Conservation (phyloP, 106 monocot genomes). For the Acorus calamus region DNA sequence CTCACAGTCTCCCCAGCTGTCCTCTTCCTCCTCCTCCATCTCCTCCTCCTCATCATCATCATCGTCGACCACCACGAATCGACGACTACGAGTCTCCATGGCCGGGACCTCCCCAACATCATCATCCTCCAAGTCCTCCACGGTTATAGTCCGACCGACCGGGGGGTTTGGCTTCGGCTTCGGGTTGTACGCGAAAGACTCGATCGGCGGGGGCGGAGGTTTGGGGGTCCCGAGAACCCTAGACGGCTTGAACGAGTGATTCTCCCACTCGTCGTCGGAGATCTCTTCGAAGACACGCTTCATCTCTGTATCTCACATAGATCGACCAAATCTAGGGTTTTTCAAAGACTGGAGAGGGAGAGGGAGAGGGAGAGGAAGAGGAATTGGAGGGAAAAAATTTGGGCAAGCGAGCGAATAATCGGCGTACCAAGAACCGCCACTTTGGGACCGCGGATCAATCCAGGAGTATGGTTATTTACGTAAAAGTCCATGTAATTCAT, state of each 20-base stretch:
- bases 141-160: neutral
- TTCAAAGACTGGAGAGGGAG: neutral
- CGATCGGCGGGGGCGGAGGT: conserved; percentile 39
- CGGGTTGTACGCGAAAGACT: conserved; percentile 66
- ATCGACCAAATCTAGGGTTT: too few relatives aligned
- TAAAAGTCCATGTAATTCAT: too few relatives aligned
- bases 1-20: conserved; percentile 13
- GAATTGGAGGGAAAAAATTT: neutral
- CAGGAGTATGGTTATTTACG: too few relatives aligned
- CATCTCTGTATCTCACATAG: conserved; percentile 10
- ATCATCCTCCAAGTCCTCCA: conserved; percentile 25
- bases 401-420: neutral
- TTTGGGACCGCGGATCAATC: too few relatives aligned
- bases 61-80: conserved; percentile 42
- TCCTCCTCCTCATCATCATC: conserved; percentile 33
- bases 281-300: conserved; percentile 83
- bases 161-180: neutral
- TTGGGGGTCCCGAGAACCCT: conserved; percentile 41
- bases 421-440: too few relatives aligned
- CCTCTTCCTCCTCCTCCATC: conserved; percentile 29
- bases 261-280: conserved; percentile 90
- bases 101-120: conserved; percentile 22
- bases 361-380: neutral
- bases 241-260: conserved; percentile 56
- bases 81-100: conserved; percentile 1